Conservation (phyloP, 148 eudicot genomes). For the Cornus controversa region DNA sequence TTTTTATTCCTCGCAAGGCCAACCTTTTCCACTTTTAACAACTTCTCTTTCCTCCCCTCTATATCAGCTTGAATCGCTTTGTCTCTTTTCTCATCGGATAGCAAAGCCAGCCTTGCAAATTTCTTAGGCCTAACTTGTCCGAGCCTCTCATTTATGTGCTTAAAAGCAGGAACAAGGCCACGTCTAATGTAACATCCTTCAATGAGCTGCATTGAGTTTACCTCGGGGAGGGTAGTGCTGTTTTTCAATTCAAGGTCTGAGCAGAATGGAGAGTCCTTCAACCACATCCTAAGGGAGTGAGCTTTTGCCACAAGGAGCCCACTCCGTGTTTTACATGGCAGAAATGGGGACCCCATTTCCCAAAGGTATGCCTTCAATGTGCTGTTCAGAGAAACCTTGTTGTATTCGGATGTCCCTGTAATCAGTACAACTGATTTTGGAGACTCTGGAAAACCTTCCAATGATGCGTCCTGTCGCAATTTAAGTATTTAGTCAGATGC, state of each 20-base stretch:
- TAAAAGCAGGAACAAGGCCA: conserved; percentile 93
- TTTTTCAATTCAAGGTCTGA: conserved; percentile 93
- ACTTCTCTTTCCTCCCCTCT: conserved; percentile 63
- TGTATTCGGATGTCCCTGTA: conserved; percentile 83
- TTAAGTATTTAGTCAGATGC: conserved; percentile 6
- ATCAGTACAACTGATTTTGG: conserved; percentile 90
- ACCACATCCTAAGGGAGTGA: conserved; percentile 92
- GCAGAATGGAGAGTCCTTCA: conserved; percentile 95
- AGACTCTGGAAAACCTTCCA: conserved; percentile 95
- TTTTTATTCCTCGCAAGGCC: conserved; percentile 27
- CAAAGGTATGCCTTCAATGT: conserved; percentile 88
- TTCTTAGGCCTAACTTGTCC: conserved; percentile 81
- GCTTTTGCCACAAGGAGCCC: conserved; percentile 92
- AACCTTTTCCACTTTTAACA: conserved; percentile 40
- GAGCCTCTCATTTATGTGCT: conserved; percentile 69
- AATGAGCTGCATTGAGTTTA: conserved; percentile 81
- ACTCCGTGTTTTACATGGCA: conserved; percentile 77
- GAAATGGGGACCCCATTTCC: conserved; percentile 99
- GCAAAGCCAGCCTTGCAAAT: conserved; percentile 84
- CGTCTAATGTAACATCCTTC: conserved; percentile 87
- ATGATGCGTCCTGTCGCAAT: conserved; percentile 81
- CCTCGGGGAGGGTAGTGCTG: conserved; percentile 53
- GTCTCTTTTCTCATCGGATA: conserved; percentile 71
- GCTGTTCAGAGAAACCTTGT: conserved; percentile 76
- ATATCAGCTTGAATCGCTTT: conserved; percentile 73